Evolutionary conservation across 495 filamentous ascomycete species (phyloP).

Genomic region (Aspergillus funiculosus): DNA sequence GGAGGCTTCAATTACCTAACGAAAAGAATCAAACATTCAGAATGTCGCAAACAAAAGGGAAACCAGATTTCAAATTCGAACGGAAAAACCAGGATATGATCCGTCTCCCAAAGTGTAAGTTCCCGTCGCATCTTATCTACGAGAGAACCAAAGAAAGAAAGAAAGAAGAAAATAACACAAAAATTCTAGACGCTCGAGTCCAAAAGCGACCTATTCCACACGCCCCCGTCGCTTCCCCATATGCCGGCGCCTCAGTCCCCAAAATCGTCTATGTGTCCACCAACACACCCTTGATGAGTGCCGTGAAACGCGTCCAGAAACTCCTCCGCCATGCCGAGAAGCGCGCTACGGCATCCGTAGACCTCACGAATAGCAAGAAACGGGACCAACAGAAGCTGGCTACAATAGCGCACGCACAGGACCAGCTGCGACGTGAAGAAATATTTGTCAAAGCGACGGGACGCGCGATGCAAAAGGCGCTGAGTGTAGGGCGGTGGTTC

Average conservation of each 20-base stretch:
- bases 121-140: background rate
- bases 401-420: constrained; percentile 34
- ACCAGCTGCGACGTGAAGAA: constrained; percentile 44
- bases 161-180: constrained; percentile 9
- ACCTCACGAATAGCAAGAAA: constrained; percentile 37
- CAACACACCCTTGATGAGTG: constrained; percentile 70
- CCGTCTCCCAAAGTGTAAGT: constrained; percentile 36
- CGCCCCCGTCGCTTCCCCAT: constrained; percentile 55
- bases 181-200: constrained; percentile 37
- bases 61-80: constrained; percentile 33
- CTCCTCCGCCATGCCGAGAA: constrained; percentile 60
- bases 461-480: constrained; percentile 66
- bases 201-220: constrained; percentile 68
- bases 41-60: background rate
- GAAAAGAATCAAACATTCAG: background rate
- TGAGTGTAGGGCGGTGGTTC: constrained; percentile 60
- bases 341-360: constrained; percentile 44
- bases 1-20: no score
- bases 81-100: constrained; percentile 37
- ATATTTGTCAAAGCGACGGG: constrained; percentile 75
- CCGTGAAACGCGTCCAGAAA: constrained; percentile 72
- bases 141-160: constrained; percentile 1
- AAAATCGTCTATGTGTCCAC: constrained; percentile 78
- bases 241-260: constrained; percentile 40
- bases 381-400: constrained; percentile 33